Conservation (phyloP, 768 basidiomycete species). For the Tylopilus intermedius region DNA sequence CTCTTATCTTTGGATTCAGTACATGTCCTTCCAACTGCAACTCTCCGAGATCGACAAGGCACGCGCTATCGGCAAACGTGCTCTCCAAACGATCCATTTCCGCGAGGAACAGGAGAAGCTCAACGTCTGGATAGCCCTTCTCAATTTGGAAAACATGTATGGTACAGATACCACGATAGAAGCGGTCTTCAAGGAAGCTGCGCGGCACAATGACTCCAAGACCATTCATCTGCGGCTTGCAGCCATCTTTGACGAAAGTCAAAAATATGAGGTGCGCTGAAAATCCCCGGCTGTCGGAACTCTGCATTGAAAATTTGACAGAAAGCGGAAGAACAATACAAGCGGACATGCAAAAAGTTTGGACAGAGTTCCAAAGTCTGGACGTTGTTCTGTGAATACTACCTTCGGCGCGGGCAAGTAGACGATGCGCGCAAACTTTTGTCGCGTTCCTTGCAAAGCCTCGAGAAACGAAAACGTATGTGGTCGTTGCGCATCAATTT, state of each 20-base stretch:
- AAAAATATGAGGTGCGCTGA: slow-evolving; percentile 65
- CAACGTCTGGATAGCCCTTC: slow-evolving; percentile 94
- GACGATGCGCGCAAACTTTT: slow-evolving; percentile 84
- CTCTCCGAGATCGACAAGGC: slow-evolving; percentile 97
- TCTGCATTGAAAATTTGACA: slow-evolving; percentile 29
- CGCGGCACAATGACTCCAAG: slow-evolving; percentile 87
- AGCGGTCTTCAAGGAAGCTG: slow-evolving; percentile 83
- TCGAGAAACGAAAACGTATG: slow-evolving; percentile 89
- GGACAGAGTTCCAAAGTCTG: slow-evolving; percentile 90
- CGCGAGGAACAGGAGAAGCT: slow-evolving; percentile 94
- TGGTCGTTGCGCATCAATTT: slow-evolving; percentile 26
- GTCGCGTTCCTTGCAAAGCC: slow-evolving; percentile 80
- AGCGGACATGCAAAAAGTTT: slow-evolving; percentile 90
- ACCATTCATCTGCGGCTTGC: slow-evolving; percentile 83
- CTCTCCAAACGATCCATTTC: slow-evolving; percentile 84
- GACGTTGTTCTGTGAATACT: slow-evolving; percentile 82
- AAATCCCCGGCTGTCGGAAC: slow-evolving; percentile 2
- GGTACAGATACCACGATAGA: slow-evolving; percentile 77
- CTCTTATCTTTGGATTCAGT: slow-evolving; percentile 97
- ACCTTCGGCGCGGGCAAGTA: slow-evolving; percentile 64
- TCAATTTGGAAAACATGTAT: slow-evolving; percentile 92
- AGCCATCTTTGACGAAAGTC: slow-evolving; percentile 76
- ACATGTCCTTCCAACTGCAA: slow-evolving; percentile 97
- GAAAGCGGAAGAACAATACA: slow-evolving; percentile 92
- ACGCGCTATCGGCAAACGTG: slow-evolving; percentile 77